Evolutionary conservation across 768 basidiomycete species (phyloP), one percentile per base, ranked within the genome.

Genomic region (Atractiella rhizophila): DNA sequence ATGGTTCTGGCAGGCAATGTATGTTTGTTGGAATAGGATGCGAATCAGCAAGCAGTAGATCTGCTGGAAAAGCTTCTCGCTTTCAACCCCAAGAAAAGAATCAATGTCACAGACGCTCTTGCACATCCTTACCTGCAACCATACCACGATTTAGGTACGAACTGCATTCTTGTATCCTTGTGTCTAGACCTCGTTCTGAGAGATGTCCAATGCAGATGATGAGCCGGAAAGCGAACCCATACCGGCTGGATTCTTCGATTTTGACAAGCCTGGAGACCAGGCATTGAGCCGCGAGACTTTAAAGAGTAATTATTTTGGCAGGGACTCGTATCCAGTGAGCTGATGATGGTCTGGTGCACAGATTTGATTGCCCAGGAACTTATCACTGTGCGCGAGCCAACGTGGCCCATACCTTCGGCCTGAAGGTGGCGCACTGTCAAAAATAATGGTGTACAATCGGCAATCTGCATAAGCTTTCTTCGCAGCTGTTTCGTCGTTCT

Each of bases 51-150:
- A 27, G 77, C 76, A 10, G 65, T 77, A 42, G 75, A 76, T 55
- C 73, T 77, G 59, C 58, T 77, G 48, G 61, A 67, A 38, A 73
- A 68, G 62, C 79, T 75, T 34, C 54, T 85, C 62, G 88, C 91
- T 1, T 98, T 96, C 60, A 86, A 91, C 60, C 88, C 91, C 19
- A 86, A 85, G 66, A 91, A 86, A 59, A 75, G 91, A 33, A 74
- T 83, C 57, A 82, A 82, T 1, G 82, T 86, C 30, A 86, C 94
- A 56, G 74, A 86, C 43, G 85, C 85, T 5, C 64, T 98, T 26
- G 74, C 75, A n/a, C 86, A 94, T 53, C 85, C 86, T 5, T 41
- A 44, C 13, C 25, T 33, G 12, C 20, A 28, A 24, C 36, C 35
- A 1, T 28, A 39, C 19, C n/a, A 16, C 27, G 40, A 31, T 42